These are phyloP conservation scores for Alternaria angustiovoidea DNA, from an alignment of 2,329 filamentous ascomycete species.

Conservation along the genomic window DNA sequence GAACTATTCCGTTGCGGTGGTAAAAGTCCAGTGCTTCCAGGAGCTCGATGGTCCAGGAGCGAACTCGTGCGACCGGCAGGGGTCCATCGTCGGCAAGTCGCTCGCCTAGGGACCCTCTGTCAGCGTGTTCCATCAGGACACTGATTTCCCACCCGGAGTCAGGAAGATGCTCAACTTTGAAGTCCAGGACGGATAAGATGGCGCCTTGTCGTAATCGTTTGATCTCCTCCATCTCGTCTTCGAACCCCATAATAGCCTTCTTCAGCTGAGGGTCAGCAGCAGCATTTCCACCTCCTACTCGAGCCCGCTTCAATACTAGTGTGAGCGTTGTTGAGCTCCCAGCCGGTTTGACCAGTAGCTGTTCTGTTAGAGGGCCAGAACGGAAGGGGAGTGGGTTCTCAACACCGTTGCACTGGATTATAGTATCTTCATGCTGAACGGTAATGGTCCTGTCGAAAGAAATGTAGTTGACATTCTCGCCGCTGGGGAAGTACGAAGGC, in stretches of 20 bases:
- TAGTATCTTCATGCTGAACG: slow-evolving; percentile 68
- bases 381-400: slow-evolving; percentile 70
- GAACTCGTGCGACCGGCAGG: slow-evolving; percentile 76
- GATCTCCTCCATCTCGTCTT: slow-evolving; percentile 77
- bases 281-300: slow-evolving; percentile 60
- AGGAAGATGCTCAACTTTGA: slow-evolving; percentile 70
- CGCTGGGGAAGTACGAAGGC: slow-evolving; percentile 52
- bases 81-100: slow-evolving; percentile 80
- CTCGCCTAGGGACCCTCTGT: slow-evolving; percentile 83
- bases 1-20: slow-evolving; percentile 83
- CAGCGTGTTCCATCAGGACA: slow-evolving; percentile 77
- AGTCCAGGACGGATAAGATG: slow-evolving; percentile 81
- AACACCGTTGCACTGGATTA: slow-evolving; percentile 74
- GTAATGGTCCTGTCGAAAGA: slow-evolving; percentile 74
- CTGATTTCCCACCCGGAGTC: slow-evolving; percentile 72
- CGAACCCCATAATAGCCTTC: slow-evolving; percentile 77
- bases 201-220: slow-evolving; percentile 79
- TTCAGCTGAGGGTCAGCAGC: slow-evolving; percentile 73
- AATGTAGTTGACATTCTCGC: slow-evolving; percentile 50
- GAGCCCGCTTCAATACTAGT: slow-evolving; percentile 69
- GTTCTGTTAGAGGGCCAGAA: slow-evolving; percentile 70
- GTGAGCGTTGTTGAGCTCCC: slow-evolving; percentile 56
- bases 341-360: slow-evolving; percentile 77
- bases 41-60: slow-evolving; percentile 90
- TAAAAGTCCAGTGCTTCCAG: slow-evolving; percentile 88